phyloP scores from a whole-genome alignment of 768 basidiomycete genomes.

The Pleurotus ostreatus region DNA sequence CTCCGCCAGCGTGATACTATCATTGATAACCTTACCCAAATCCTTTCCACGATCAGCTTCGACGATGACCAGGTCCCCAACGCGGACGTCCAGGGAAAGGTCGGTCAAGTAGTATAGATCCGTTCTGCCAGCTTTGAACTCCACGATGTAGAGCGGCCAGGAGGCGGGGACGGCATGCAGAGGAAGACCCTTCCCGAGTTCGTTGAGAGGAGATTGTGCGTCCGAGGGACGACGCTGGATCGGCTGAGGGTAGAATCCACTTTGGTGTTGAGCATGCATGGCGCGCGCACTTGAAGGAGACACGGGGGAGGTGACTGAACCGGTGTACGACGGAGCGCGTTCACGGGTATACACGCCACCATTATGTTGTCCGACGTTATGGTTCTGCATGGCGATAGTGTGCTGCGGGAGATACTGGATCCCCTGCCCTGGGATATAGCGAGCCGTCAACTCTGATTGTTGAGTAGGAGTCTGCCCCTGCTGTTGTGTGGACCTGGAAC shows the following conservation, averaged over 20 bases:
- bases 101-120: conserved; percentile 92
- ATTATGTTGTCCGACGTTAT: conserved; percentile 18
- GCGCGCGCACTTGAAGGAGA: conserved; percentile 41
- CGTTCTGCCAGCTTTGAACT: conserved; percentile 96
- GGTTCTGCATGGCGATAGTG: conserved; percentile 18
- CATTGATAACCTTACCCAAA: conserved; percentile 88
- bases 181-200: conserved; percentile 88
- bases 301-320: conserved; percentile 46
- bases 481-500: conserved; percentile 23
- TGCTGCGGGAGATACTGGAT: conserved; percentile 52
- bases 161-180: conserved; percentile 76
- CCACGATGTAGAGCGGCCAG: conserved; percentile 92
- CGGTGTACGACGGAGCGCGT: conserved; percentile 37
- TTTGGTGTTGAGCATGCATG: conserved; percentile 43
- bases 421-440: conserved; percentile 63
- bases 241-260: conserved; percentile 32
- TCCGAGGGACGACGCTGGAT: conserved; percentile 38
- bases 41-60: conserved; percentile 96
- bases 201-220: conserved; percentile 30
- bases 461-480: conserved; percentile 15
- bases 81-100: conserved; percentile 52
- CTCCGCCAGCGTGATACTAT: conserved; percentile 84
- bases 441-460: conserved; percentile 43
- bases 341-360: conserved; percentile 33
- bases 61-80: conserved; percentile 92